Evolutionary conservation across 1,284 basidiomycete genomes (phyloP).

Genomic region (Austroboletus olivaceoglutinosus): DNA sequence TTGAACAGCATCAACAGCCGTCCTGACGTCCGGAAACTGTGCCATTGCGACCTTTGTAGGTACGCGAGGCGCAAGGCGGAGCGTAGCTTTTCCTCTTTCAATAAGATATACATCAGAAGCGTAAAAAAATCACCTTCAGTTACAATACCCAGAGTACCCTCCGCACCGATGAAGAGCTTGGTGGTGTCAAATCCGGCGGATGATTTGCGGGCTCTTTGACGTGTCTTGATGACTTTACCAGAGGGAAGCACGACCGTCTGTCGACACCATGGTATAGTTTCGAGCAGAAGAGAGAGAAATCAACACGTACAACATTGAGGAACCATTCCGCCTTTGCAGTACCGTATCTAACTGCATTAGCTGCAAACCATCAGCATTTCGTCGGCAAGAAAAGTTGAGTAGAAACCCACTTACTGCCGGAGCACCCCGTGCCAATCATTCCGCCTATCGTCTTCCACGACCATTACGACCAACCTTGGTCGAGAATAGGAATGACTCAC

Average conservation of each 20-base stretch:
- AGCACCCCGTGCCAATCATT: conserved; percentile 57
- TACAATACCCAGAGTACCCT: conserved; percentile 79
- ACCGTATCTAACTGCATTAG: conserved; percentile 81
- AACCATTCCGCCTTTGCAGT: conserved; percentile 76
- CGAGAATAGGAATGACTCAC: conserved; percentile 32
- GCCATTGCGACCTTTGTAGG: conserved; percentile 75
- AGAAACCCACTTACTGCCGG: conserved; percentile 43
- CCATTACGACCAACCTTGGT: conserved; percentile 7
- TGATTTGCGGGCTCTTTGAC: conserved; percentile 69
- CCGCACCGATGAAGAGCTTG: conserved; percentile 80
- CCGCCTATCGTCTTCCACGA: conserved; percentile 49
- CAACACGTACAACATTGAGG: conserved; percentile 52
- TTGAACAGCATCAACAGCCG: conserved; percentile 73
- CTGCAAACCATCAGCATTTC: conserved; percentile 33
- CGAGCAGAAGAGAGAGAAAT: background rate
- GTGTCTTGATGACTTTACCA: conserved; percentile 80
- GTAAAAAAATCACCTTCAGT: conserved; percentile 55
- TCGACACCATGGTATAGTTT: background rate
- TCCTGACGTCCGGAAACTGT: conserved; percentile 61
- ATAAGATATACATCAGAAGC: background rate
- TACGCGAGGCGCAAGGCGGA: conserved; percentile 74
- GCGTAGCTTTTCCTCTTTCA: conserved; percentile 50
- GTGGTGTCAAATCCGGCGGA: conserved; percentile 76
- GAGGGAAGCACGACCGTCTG: conserved; percentile 76
- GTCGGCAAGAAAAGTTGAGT: background rate